Percentiles rank a stretch among this genome's conserved stretches.
phyloP scores from a whole-genome alignment of 2,329 filamentous ascomycete species.

The Diaporthe australafricana region DNA sequence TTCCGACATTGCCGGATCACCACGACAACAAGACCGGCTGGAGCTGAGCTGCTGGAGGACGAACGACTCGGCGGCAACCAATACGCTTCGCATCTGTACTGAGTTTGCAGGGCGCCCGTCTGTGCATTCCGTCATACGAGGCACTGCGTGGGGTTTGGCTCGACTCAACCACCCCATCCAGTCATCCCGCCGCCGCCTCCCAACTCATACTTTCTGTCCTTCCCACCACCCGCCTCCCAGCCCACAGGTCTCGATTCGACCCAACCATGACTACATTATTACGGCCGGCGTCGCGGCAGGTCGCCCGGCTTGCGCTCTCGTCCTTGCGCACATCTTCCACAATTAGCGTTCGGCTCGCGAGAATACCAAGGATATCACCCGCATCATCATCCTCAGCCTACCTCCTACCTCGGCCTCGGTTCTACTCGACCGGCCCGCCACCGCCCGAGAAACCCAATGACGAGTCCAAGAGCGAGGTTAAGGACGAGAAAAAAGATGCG shows the following conservation, averaged over 20 bases:
- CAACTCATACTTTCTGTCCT: background rate
- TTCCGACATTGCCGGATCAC: slow-evolving; percentile 1
- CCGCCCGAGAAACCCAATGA: slow-evolving; percentile 32
- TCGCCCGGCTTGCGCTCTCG: slow-evolving; percentile 43
- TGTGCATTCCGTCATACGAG: slow-evolving; percentile 16
- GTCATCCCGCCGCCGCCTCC: slow-evolving; percentile 32
- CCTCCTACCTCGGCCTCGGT: slow-evolving; percentile 39
- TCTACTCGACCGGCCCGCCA: slow-evolving; percentile 42
- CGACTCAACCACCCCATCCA: slow-evolving; percentile 33
- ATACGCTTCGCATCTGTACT: background rate
- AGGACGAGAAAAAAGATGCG: slow-evolving; percentile 6
- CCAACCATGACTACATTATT: slow-evolving; percentile 43
- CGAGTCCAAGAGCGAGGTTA: slow-evolving; percentile 2
- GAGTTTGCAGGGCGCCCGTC: background rate
- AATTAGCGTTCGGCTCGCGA: slow-evolving; percentile 38
- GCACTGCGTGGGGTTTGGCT: slow-evolving; percentile 25
- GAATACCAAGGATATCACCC: slow-evolving; percentile 39
- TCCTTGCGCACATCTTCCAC: slow-evolving; percentile 42
- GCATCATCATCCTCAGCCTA: slow-evolving; percentile 36
- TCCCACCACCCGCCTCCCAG: background rate
- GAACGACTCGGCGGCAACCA: background rate
- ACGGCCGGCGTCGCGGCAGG: slow-evolving; percentile 45
- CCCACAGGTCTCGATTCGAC: background rate
- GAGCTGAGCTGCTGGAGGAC: slow-evolving; percentile 5
- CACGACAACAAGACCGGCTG: slow-evolving; percentile 24